Percentiles rank a stretch among this genome's conserved stretches.
phyloP scores from a whole-genome alignment of 139 green algal genomes.

The Parachlorella kessleri region DNA sequence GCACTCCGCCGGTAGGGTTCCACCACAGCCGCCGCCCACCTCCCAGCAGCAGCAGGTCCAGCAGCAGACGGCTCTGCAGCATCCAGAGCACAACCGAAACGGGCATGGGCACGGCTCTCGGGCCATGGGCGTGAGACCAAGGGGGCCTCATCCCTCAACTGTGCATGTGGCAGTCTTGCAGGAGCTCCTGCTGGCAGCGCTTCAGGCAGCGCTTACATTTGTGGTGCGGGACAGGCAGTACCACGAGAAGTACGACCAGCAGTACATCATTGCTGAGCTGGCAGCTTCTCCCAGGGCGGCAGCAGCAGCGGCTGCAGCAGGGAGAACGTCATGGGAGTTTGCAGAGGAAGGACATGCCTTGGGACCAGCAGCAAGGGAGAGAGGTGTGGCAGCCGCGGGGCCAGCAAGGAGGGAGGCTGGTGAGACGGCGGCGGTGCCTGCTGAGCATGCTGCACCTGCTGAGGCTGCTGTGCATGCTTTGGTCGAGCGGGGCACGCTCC shows the following conservation, averaged over 20 bases:
- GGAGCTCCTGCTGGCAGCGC: background rate
- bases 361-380: background rate
- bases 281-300: background rate
- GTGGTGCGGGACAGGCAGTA: background rate
- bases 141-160: background rate
- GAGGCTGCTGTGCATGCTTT: conserved; percentile 23
- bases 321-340: background rate
- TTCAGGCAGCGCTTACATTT: background rate
- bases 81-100: background rate
- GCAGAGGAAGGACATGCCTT: background rate
- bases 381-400: background rate
- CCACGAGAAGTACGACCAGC: background rate
- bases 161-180: background rate
- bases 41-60: background rate
- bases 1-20: background rate
- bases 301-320: background rate
- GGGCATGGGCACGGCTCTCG: background rate
- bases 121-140: too few relatives aligned
- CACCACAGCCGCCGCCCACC: background rate
- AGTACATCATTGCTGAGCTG: too few relatives aligned
- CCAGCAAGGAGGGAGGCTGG: background rate
- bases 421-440: conserved; percentile 5
- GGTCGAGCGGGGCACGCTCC: conserved; percentile 15
- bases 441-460: background rate
- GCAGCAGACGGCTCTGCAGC: background rate